phyloP scores from a whole-genome alignment of 257 asterid species.

The Galeopsis tetrahit region DNA sequence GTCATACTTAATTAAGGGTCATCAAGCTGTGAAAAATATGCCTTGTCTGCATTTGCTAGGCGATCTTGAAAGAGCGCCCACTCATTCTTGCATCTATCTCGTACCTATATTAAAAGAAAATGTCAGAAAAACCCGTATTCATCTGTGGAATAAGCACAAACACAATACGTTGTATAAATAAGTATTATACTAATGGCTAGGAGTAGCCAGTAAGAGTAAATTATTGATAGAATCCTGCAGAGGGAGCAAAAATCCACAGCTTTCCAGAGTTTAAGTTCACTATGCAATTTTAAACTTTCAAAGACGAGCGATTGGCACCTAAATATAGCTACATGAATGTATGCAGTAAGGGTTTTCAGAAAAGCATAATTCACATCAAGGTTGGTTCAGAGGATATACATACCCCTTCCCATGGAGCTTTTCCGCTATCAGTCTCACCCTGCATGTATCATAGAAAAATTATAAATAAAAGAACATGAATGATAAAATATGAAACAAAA shows the following conservation, averaged over 20 bases:
- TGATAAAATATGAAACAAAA: conserved; percentile 2
- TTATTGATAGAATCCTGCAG: background rate
- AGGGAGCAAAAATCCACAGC: background rate
- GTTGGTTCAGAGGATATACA: conserved; percentile 37
- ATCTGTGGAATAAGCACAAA: background rate
- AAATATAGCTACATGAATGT: too few species aligned
- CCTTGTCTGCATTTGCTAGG: conserved; percentile 82
- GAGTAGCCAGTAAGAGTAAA: too few species aligned
- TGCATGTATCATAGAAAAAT: conserved; percentile 38
- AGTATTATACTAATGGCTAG: too few species aligned
- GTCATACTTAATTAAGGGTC: conserved; percentile 40
- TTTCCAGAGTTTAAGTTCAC: too few species aligned
- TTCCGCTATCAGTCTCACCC: conserved; percentile 86
- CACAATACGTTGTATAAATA: background rate
- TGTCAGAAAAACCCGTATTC: conserved; percentile 14
- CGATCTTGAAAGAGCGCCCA: conserved; percentile 98
- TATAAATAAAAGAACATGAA: too few species aligned
- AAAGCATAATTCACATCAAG: background rate
- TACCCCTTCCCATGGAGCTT: conserved; percentile 98
- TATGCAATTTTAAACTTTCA: too few species aligned
- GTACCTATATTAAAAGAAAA: conserved; percentile 53
- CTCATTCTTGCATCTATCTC: conserved; percentile 91
- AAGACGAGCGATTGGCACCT: too few species aligned
- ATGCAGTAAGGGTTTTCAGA: too few species aligned
- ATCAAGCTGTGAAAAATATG: conserved; percentile 62